Evolutionary conservation across 257 asterid species (phyloP).

Genomic region (Solanum peruvianum): DNA sequence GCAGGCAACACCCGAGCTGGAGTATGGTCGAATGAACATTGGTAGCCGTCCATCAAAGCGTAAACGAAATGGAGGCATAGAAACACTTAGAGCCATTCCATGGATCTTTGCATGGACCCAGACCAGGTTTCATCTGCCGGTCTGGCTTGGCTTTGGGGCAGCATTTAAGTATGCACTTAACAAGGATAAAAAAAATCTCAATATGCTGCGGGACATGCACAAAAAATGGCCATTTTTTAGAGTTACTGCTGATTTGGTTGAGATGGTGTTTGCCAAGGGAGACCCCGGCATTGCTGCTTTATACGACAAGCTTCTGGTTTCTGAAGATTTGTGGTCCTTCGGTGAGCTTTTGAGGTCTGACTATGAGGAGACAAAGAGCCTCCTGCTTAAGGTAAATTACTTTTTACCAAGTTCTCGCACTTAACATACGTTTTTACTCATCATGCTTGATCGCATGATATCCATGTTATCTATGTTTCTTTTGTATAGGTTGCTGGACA

Average conservation of each 20-base stretch:
- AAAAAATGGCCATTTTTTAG: constrained; percentile 48
- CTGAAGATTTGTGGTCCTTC: constrained; percentile 29
- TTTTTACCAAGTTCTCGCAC: background rate
- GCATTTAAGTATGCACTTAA: constrained; percentile 29
- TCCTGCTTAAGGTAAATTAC: constrained; percentile 25
- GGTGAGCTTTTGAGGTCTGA: constrained; percentile 31
- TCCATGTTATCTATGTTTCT: background rate
- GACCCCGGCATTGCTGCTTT: constrained; percentile 41
- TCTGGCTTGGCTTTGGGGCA: constrained; percentile 52
- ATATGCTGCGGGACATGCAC: constrained; percentile 36
- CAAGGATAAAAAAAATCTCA: constrained; percentile 29
- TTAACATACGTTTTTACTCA: background rate
- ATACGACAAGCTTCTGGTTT: constrained; percentile 39
- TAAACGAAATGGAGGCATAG: constrained; percentile 47
- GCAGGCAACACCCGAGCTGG: constrained; percentile 52
- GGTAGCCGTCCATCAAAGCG: constrained; percentile 57
- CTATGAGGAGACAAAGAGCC: constrained; percentile 25
- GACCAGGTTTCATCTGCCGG: constrained; percentile 49
- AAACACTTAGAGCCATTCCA: constrained; percentile 46
- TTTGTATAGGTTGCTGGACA: constrained; percentile 35
- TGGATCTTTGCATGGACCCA: constrained; percentile 63
- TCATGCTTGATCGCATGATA: background rate
- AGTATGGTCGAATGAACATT: constrained; percentile 45
- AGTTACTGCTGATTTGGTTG: constrained; percentile 38
- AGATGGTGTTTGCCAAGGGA: constrained; percentile 53